Evolutionary conservation across 495 filamentous ascomycete genomes (phyloP).

Genomic region (Hypomontagnella submonticulosa): DNA sequence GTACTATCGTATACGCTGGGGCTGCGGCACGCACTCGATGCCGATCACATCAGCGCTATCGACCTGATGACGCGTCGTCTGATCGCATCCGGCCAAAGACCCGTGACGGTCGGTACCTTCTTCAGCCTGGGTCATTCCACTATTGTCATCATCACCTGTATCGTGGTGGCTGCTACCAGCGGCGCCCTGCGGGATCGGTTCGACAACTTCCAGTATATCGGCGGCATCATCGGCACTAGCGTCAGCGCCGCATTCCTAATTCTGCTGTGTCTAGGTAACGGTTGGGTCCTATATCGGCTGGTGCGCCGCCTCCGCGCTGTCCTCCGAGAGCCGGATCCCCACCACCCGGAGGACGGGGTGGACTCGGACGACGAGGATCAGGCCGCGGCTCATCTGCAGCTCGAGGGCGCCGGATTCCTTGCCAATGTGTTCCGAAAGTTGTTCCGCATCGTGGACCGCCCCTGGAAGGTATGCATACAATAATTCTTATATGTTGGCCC

Average conservation of each 20-base stretch:
- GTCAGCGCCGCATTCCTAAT: conserved; percentile 86
- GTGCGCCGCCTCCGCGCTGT: conserved; percentile 72
- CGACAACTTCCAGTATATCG: conserved; percentile 80
- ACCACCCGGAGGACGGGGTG: conserved; percentile 25
- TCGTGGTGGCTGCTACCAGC: conserved; percentile 90
- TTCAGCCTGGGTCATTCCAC: conserved; percentile 95
- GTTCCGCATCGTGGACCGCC: conserved; percentile 86
- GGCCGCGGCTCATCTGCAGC: conserved; percentile 69
- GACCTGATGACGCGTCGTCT: conserved; percentile 94
- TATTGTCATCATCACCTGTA: conserved; percentile 89
- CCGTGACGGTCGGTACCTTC: conserved; percentile 95
- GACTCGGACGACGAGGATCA: conserved; percentile 61
- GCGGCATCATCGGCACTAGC: conserved; percentile 85
- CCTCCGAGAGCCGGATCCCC: conserved; percentile 51
- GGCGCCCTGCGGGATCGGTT: conserved; percentile 83
- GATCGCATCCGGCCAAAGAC: conserved; percentile 84
- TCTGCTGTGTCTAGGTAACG: conserved; percentile 83
- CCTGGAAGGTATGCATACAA: conserved; percentile 74
- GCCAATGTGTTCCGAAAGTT: conserved; percentile 75
- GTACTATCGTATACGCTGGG: conserved; percentile 90
- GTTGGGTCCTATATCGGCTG: conserved; percentile 83
- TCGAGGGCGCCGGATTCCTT: conserved; percentile 82
- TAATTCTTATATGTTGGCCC: neutral
- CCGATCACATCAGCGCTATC: conserved; percentile 96
- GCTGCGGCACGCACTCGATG: conserved; percentile 92